Conservation (phyloP, 148 eudicot genomes). For the Fallopia convolvulus region DNA sequence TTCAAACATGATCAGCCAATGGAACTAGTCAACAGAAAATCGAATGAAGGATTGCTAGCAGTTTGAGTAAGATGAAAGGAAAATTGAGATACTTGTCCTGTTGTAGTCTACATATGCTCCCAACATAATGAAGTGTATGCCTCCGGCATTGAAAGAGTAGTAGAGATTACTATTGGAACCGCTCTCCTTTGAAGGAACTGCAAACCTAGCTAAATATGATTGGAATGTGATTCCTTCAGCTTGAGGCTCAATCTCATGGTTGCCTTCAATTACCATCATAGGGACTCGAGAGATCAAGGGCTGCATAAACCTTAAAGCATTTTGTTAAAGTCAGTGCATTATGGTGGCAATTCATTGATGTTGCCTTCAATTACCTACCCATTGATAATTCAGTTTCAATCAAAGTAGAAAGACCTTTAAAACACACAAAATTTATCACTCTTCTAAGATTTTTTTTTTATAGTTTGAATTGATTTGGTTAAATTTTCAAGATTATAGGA, state of each 20-base stretch:
- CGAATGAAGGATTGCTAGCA: neutral
- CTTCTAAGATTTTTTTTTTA: too few relatives aligned
- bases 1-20: neutral
- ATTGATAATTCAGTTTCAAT: neutral
- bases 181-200: slow-evolving; percentile 74
- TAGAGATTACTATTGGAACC: slow-evolving; percentile 58
- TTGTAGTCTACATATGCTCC: slow-evolving; percentile 81
- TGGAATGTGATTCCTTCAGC: slow-evolving; percentile 48
- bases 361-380: neutral
- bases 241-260: slow-evolving; percentile 96
- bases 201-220: slow-evolving; percentile 67
- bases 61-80: neutral
- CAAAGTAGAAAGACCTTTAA: neutral
- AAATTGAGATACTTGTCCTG: slow-evolving; percentile 37
- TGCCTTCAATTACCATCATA: slow-evolving; percentile 91
- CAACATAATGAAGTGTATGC: slow-evolving; percentile 75
- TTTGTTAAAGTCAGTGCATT: neutral
- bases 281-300: slow-evolving; percentile 73
- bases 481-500: too few relatives aligned
- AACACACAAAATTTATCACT: neutral
- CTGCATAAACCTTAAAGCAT: slow-evolving; percentile 64
- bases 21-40: neutral
- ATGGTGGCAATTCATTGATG: neutral
- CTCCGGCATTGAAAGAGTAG: slow-evolving; percentile 88
- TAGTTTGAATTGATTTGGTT: too few relatives aligned